phyloP scores from a whole-genome alignment of 1,284 basidiomycete genomes.

The Phellopilus nigrolimitatus region DNA sequence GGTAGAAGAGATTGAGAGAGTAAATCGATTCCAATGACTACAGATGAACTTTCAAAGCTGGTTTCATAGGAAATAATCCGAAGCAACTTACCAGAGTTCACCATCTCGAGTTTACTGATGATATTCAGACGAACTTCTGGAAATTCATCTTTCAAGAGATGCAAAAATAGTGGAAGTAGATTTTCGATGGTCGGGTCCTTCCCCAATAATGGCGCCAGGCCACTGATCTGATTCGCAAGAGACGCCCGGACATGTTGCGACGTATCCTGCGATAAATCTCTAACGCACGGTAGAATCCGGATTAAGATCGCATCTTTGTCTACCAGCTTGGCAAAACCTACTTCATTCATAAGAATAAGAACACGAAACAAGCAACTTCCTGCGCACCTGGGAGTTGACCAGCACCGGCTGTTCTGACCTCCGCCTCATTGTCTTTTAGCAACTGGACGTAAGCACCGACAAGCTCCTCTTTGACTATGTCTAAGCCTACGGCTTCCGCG shows the following conservation, averaged over 20 bases:
- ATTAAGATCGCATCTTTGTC: conserved; percentile 94
- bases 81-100: conserved; percentile 74
- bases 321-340: conserved; percentile 94
- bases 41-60: not conserved
- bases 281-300: conserved; percentile 93
- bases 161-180: conserved; percentile 94
- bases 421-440: conserved; percentile 98
- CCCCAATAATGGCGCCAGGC: conserved; percentile 93
- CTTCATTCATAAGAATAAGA: not conserved
- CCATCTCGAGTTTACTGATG: conserved; percentile 97
- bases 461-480: conserved; percentile 92
- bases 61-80: not conserved
- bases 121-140: conserved; percentile 97
- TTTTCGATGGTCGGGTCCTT: conserved; percentile 96
- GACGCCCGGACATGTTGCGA: conserved; percentile 98
- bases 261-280: conserved; percentile 89
- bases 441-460: conserved; percentile 92
- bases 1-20: conserved; percentile 95
- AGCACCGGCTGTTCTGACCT: conserved; percentile 94
- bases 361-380: not conserved
- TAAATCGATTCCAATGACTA: conserved; percentile 96
- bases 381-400: conserved; percentile 90
- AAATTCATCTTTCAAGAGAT: conserved; percentile 98
- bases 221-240: conserved; percentile 94
- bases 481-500: conserved; percentile 86